These are phyloP conservation scores for Arabidopsis thaliana DNA, from an alignment of 345 rosid species.

Conservation along the genomic window TAIR10.1 NC_003076.8:3171501-3172000, in stretches of 20 bases:
- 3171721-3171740: conserved; percentile 49
- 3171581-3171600: conserved; percentile 49
- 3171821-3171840: conserved; percentile 41
- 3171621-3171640: conserved; percentile 66
- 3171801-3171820: conserved; percentile 57
- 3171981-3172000: no score
- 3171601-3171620: conserved; percentile 51
- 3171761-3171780: conserved; percentile 66
- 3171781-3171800: conserved; percentile 54
- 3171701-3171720: conserved; percentile 52
- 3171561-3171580: conserved; percentile 45
- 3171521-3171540: conserved; percentile 6
- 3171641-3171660: conserved; percentile 61
- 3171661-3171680: conserved; percentile 60
- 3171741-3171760: conserved; percentile 54
- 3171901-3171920: background rate
- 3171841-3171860: conserved; percentile 40
- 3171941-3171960: no score
- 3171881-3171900: conserved; percentile 52
- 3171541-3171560: conserved; percentile 39
- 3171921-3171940: no score
- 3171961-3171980: no score
- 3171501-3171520: conserved; percentile 16
- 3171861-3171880: conserved; percentile 63
- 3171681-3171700: conserved; percentile 65